These are phyloP conservation scores for Quercus lobata DNA, from an alignment of 331 rosid species.

Conservation along the genomic window DNA sequence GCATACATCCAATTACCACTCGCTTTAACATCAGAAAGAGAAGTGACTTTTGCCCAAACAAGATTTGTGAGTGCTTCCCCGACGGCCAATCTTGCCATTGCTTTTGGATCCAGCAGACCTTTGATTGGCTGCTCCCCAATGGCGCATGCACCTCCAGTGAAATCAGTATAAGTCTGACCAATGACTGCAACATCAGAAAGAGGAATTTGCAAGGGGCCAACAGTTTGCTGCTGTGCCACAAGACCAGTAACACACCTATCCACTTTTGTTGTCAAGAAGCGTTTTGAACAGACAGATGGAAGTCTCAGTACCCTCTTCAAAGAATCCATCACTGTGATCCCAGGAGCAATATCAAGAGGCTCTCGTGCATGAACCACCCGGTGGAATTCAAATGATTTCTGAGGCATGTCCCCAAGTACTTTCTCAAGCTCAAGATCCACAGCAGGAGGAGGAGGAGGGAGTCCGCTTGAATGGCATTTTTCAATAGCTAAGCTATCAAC, in stretches of 20 bases:
- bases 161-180: constrained; percentile 63
- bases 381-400: constrained; percentile 60
- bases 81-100: constrained; percentile 92
- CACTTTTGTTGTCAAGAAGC: constrained; percentile 78
- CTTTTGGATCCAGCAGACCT: constrained; percentile 81
- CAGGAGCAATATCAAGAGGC: constrained; percentile 80
- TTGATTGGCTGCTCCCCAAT: constrained; percentile 92
- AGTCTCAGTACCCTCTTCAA: constrained; percentile 75
- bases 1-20: constrained; percentile 99
- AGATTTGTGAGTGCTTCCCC: constrained; percentile 97
- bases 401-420: constrained; percentile 98
- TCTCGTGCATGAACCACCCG: constrained; percentile 50
- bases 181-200: constrained; percentile 85
- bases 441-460: constrained; percentile 70
- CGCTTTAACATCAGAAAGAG: constrained; percentile 87
- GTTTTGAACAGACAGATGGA: constrained; percentile 87
- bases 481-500: constrained; percentile 64
- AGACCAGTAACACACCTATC: constrained; percentile 93
- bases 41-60: constrained; percentile 86
- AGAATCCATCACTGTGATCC: constrained; percentile 48
- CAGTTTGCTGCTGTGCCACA: constrained; percentile 90
- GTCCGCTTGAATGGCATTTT: constrained; percentile 43
- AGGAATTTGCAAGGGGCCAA: constrained; percentile 83
- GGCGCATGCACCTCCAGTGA: constrained; percentile 92
- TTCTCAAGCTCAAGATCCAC: constrained; percentile 92